Evolutionary conservation across 495 filamentous ascomycete species (phyloP).

Genomic region (Lophium mytilinum): DNA sequence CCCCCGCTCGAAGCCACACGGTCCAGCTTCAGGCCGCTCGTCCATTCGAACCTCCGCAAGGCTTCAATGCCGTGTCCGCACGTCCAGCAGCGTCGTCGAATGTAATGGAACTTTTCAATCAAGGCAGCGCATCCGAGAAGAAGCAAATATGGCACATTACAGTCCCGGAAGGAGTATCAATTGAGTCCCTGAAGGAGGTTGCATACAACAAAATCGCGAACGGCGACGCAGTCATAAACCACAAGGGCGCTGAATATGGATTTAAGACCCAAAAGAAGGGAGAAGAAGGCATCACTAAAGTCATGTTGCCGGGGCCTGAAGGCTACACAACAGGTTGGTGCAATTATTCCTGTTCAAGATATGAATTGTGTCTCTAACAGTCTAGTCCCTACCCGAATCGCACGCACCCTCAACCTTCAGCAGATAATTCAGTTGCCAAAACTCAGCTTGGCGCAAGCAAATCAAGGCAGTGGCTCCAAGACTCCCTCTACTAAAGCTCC

Average conservation of each 20-base stretch:
- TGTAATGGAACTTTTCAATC: constrained; percentile 17
- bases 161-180: constrained; percentile 41
- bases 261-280: constrained; percentile 37
- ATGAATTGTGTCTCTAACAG: neutral
- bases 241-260: constrained; percentile 40
- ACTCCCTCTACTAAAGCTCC: constrained; percentile 25
- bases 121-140: constrained; percentile 36
- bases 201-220: constrained; percentile 30
- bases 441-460: constrained; percentile 29
- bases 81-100: constrained; percentile 13
- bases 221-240: constrained; percentile 29
- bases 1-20: constrained; percentile 5
- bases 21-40: constrained; percentile 33
- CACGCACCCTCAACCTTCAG: constrained; percentile 24
- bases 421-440: constrained; percentile 31
- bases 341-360: neutral
- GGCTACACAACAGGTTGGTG: constrained; percentile 17
- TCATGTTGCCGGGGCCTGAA: constrained; percentile 24
- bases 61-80: constrained; percentile 29
- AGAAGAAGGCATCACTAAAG: constrained; percentile 29
- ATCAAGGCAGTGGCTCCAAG: constrained; percentile 31
- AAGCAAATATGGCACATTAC: constrained; percentile 51
- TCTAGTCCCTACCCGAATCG: constrained; percentile 7
- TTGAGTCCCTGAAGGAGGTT: constrained; percentile 36
- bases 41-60: constrained; percentile 33